Evolutionary conservation across 176 grass and related monocot species (phyloP), one percentile per base, ranked within the genome.

Genomic region (Carex littledalei): DNA sequence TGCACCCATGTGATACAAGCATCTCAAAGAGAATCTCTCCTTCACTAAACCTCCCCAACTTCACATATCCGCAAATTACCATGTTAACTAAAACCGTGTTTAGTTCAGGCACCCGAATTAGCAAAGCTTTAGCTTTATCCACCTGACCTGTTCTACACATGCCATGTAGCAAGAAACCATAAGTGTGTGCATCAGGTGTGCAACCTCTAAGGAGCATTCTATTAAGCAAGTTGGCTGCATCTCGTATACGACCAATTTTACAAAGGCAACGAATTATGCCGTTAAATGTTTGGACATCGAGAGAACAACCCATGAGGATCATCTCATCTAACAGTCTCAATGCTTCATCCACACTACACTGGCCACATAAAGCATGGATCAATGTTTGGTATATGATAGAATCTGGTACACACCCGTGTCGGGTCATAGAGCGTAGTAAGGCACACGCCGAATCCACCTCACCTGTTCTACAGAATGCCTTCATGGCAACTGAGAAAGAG

Each of bases 41-140:
- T 82, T 94, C 91, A n/a, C 29, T 52, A 80, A 93, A 85, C 59
- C 86, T 94, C 49, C 92, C 86, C 12, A 84, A 70, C 3, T 24
- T 62, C 59, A 94, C 73, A 53, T 78, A 98, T 0, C 95, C 95
- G 1, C 90, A 86, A 45, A 98, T 93, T 67, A 98, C 93, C 5
- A 80, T 94, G 85, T 94, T 98, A 84, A 98, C 88, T 82, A 98
- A 84, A 37, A 90, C 89, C 9, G 84, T 87, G 74, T 94, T 98
- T 67, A 94, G 68, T 35, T 90, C 72, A 0, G 92, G 89, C 55
- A 92, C 63, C 86, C 84, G 88, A 55, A 83, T 62, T 3, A 98
- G 88, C 52, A 98, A 63, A 26, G 74, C 55, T 49, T 34, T 79
- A 21, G 95, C 95, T 71, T 93, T 91, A 12, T 93, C 89, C n/a